A percentile compares a stretch with the other conserved stretches of the same genome.
phyloP scores from a whole-genome alignment of 108 stramenopile genomes.

The Aureococcus anophagefferens region DNA sequence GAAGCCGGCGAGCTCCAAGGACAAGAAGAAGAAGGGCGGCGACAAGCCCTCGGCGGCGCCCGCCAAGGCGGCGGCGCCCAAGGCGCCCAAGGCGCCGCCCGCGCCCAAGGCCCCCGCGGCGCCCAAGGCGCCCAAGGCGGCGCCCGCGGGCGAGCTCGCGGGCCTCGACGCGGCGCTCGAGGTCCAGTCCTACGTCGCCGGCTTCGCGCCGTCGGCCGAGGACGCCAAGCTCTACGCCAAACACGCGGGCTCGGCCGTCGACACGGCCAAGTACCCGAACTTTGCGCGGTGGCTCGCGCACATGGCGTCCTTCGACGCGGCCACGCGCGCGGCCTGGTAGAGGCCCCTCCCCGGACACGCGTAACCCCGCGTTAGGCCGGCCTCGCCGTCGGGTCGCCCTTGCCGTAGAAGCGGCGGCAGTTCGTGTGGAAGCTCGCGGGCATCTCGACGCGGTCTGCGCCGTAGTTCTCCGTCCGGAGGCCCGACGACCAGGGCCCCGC shows the following conservation, averaged over 20 bases:
- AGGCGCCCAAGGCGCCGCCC: not conserved
- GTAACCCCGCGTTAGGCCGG: too few species aligned
- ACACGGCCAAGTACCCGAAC: conserved; percentile 11
- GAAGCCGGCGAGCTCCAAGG: not conserved
- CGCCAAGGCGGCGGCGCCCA: conserved; percentile 1
- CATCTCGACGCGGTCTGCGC: too few species aligned
- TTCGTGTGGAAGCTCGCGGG: too few species aligned
- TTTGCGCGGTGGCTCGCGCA: conserved; percentile 31
- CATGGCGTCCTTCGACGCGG: conserved; percentile 21
- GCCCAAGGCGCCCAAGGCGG: not conserved
- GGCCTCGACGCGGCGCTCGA: conserved; percentile 1
- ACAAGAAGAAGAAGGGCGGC: conserved; percentile 1
- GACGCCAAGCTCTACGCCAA: not conserved
- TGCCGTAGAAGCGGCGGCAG: too few species aligned
- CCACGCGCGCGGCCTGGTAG: conserved; percentile 23
- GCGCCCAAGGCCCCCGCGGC: conserved; percentile 2
- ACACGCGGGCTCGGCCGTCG: not conserved
- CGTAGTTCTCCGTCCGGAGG: too few species aligned
- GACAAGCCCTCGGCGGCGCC: conserved; percentile 18
- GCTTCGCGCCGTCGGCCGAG: not conserved
- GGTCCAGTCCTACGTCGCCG: not conserved
- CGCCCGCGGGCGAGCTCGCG: not conserved
- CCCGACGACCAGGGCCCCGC: too few species aligned
- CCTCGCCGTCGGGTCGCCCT: too few species aligned
- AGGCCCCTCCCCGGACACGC: too few species aligned